A percentile compares a stretch with the other conserved stretches of the same genome.
phyloP scores from a whole-genome alignment of 805 yeast species.

The Barnettozyma wickerhamii region DNA sequence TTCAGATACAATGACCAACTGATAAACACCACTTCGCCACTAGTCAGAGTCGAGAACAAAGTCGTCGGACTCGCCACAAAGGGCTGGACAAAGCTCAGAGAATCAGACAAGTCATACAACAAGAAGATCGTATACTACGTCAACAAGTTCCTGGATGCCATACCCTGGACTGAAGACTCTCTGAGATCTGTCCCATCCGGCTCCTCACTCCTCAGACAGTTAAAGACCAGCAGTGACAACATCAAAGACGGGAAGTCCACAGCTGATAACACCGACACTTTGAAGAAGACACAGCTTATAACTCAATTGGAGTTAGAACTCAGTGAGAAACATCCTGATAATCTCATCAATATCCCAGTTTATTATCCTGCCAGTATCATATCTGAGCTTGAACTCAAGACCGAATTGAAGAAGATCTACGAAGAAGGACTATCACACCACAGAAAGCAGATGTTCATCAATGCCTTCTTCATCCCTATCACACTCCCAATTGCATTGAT shows the following conservation, averaged over 20 bases:
- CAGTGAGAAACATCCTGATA: conserved; percentile 21
- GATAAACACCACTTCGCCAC: conserved; percentile 31
- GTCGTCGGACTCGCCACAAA: conserved; percentile 45
- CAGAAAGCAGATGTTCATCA: conserved; percentile 45
- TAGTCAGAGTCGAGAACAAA: conserved; percentile 39
- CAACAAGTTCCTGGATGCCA: conserved; percentile 48
- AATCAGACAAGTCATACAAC: conserved; percentile 54
- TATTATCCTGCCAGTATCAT: conserved; percentile 44
- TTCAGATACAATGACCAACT: conserved; percentile 51
- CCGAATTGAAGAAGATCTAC: conserved; percentile 41
- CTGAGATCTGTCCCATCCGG: conserved; percentile 73
- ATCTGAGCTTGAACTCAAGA: conserved; percentile 25
- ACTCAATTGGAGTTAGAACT: conserved; percentile 12
- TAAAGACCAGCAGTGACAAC: conserved; percentile 20
- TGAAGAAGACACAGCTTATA: conserved; percentile 5
- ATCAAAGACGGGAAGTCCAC: conserved; percentile 14
- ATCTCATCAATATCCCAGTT: conserved; percentile 35
- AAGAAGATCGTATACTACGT: conserved; percentile 51
- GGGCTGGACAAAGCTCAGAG: conserved; percentile 59
- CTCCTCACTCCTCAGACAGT: conserved; percentile 41
- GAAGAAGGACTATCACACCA: conserved; percentile 47
- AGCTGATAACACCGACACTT: conserved; percentile 14
- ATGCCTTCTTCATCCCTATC: conserved; percentile 64
- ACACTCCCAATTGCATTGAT: conserved; percentile 75
- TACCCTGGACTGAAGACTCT: conserved; percentile 79